Conservation (phyloP, 352 stramenopile species). For the Phytophthora sojae region DNA sequence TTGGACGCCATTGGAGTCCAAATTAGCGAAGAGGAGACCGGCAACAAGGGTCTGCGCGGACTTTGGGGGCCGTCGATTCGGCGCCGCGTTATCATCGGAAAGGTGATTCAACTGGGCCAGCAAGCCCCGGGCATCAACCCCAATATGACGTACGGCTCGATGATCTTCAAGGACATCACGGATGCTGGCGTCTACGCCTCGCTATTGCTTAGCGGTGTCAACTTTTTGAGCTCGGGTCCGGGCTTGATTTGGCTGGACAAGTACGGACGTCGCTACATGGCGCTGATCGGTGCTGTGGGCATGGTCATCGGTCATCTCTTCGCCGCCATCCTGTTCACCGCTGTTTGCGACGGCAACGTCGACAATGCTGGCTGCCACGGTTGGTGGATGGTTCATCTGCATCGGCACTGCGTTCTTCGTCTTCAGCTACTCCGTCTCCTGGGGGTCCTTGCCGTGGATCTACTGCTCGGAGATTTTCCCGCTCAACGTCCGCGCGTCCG, state of each 20-base stretch:
- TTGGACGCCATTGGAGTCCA: constrained; percentile 52
- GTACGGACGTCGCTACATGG: constrained; percentile 44
- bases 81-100: constrained; percentile 38
- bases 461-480: constrained; percentile 71
- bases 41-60: constrained; percentile 34
- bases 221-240: constrained; percentile 38
- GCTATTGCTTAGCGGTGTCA: constrained; percentile 38
- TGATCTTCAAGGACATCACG: constrained; percentile 46
- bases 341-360: constrained; percentile 35
- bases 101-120: constrained; percentile 41
- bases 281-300: constrained; percentile 44
- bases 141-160: constrained; percentile 44
- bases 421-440: constrained; percentile 42
- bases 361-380: constrained; percentile 36
- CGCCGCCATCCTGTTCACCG: constrained; percentile 43
- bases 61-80: constrained; percentile 40
- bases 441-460: constrained; percentile 51
- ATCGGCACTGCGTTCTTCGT: constrained; percentile 48
- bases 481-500: constrained; percentile 56
- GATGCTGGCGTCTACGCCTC: constrained; percentile 37
- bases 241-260: constrained; percentile 47
- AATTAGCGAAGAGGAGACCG: constrained; percentile 37
- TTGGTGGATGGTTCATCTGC: constrained; percentile 52
- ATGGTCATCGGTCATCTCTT: constrained; percentile 55
- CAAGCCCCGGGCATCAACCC: constrained; percentile 50